phyloP scores from a whole-genome alignment of 139 green algal species.

The Chlorella sp. region DNA sequence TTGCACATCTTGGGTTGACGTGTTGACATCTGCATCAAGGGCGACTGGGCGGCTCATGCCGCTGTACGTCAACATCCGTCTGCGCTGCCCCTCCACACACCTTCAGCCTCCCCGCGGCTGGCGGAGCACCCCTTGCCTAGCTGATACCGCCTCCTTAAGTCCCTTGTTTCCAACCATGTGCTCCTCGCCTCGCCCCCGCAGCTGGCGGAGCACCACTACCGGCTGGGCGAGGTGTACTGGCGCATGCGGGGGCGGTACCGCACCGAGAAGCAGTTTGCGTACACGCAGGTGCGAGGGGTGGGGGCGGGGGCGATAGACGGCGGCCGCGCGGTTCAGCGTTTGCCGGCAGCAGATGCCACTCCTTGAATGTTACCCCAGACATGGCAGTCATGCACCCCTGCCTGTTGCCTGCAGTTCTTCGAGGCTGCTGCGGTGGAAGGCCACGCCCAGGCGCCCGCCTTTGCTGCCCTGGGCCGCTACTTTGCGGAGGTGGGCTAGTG shows the following conservation, averaged over 20 bases:
- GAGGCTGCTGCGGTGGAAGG: constrained; percentile 58
- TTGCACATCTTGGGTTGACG: too few species aligned
- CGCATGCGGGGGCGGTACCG: constrained; percentile 48
- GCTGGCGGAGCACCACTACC: constrained; percentile 64
- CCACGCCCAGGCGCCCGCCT: constrained; percentile 69
- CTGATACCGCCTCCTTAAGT: not conserved
- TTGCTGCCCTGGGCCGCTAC: constrained; percentile 62
- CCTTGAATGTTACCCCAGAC: too few species aligned
- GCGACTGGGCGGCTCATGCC: too few species aligned
- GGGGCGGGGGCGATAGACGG: too few species aligned
- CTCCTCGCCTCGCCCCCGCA: constrained; percentile 11
- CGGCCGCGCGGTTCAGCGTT: too few species aligned
- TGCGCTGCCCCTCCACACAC: not conserved
- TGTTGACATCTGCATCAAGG: not conserved
- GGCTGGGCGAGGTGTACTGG: constrained; percentile 65
- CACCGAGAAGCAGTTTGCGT: constrained; percentile 47
- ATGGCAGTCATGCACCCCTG: too few species aligned
- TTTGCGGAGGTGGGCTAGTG: constrained; percentile 43
- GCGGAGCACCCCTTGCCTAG: too few species aligned
- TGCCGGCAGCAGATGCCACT: too few species aligned
- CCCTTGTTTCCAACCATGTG: not conserved
- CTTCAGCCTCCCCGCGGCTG: not conserved
- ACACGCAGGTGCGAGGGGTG: constrained; percentile 25
- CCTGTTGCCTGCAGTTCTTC: constrained; percentile 45
- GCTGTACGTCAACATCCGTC: not conserved